Evolutionary conservation across 345 rosid species (phyloP).

Genomic region (Cardamine resedifolia): DNA sequence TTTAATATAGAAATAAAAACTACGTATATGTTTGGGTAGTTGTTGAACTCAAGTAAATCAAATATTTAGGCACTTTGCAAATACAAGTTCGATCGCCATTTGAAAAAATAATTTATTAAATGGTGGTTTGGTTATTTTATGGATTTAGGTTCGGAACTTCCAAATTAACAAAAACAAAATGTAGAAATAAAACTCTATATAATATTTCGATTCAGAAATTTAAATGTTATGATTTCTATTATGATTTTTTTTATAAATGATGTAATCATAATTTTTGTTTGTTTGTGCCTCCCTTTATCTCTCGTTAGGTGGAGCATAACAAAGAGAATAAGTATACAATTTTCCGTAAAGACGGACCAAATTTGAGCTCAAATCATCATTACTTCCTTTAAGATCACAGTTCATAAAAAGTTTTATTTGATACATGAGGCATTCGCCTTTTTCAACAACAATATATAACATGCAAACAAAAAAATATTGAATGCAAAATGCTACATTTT

Average conservation of each 20-base stretch:
- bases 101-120: too few species aligned
- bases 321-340: constrained; percentile 11
- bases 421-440: background rate
- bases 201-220: background rate
- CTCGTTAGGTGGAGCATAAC: constrained; percentile 24
- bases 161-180: too few species aligned
- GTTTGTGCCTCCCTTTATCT: background rate
- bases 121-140: too few species aligned
- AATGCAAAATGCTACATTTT: background rate
- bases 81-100: too few species aligned
- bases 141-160: too few species aligned
- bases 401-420: constrained; percentile 14
- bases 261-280: constrained; percentile 10
- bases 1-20: background rate
- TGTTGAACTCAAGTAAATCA: too few species aligned
- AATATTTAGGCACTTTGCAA: too few species aligned
- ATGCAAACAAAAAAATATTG: background rate
- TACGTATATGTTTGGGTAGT: too few species aligned
- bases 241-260: background rate
- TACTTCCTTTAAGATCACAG: constrained; percentile 35
- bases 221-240: background rate
- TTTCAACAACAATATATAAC: background rate
- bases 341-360: constrained; percentile 25
- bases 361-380: constrained; percentile 26
- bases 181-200: background rate